Evolutionary conservation across 208 protist species (phyloP), one percentile per base, ranked within the genome.

Genomic region (Wallacemonas sp.): DNA sequence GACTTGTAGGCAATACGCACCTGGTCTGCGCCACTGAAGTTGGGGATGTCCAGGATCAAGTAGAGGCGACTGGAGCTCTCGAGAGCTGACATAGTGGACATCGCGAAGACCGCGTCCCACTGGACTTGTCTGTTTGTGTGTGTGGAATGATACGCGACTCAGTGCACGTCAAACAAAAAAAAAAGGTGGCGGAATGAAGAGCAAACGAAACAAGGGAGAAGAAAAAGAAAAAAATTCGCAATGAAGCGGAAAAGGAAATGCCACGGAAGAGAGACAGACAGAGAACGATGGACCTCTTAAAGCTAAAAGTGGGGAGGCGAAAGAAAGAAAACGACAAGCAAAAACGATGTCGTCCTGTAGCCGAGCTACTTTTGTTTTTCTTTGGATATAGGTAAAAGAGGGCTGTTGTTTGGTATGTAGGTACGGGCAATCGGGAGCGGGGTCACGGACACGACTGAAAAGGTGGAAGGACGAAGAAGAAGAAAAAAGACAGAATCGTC

Each of bases 1-100:
- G 92, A 76, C 47, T 94, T 93, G 78, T 98, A 99, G 11, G 91
- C 93, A 27, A 76, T 81, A 12, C 97, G 97, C 24, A 99, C 94
- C 48, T 95, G 88, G 11, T 92, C 87, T 21, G 70, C 61, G 23
- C 72, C 68, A 38, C 95, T 97, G 68, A 95, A 96, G 65, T 92
- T 70, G 27, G 78, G 41, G 19, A 99, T 72, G 46, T 85, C 73
- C 2, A 99, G 65, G 3, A 94, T 78, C 49, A 93, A 81, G 60
- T 99, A 99, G 19, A 90, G 74, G 12, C 77, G 65, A 6, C 57
- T 52, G 1, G 71, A 75, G 27, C 46, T 49, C 60, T 83, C 72
- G 19, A 83, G 63, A 3, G 57, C 9, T 9, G 52, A 33, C 8
- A 58, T 5, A 9, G 30, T 58, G 8, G 52, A 5, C 52, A 58